Conservation (phyloP, 1,284 basidiomycete species). For the Singerocomus inundabilis region DNA sequence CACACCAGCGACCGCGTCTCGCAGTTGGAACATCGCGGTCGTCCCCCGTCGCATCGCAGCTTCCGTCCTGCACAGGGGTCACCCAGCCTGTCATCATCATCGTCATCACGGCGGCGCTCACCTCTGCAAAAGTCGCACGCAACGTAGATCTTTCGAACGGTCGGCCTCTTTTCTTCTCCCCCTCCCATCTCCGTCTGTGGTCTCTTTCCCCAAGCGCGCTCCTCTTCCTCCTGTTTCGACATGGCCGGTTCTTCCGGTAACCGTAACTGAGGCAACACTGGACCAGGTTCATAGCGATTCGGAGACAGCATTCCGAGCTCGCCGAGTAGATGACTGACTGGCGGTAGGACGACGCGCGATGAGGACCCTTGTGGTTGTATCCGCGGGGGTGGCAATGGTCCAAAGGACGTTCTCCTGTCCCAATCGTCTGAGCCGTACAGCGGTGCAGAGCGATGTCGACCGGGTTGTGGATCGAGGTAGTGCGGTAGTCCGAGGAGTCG, state of each 20-base stretch:
- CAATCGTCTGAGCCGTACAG: conserved; percentile 27
- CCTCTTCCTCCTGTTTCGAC: conserved; percentile 15
- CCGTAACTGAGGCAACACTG: conserved; percentile 31
- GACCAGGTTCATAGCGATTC: conserved; percentile 21
- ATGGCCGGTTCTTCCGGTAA: conserved; percentile 23
- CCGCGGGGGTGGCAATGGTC: conserved; percentile 13
- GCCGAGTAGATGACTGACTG: conserved; percentile 28
- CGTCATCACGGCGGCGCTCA: conserved; percentile 34
- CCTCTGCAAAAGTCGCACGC: conserved; percentile 75
- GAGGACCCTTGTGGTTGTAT: conserved; percentile 17
- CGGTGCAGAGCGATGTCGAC: conserved; percentile 29
- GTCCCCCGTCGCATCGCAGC: conserved; percentile 64
- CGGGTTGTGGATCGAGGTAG: conserved; percentile 20
- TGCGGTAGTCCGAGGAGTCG: conserved; percentile 19
- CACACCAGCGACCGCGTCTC: conserved; percentile 47
- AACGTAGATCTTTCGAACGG: conserved; percentile 33
- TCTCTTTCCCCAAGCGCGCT: conserved; percentile 21
- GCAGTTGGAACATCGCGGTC: conserved; percentile 62
- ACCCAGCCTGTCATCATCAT: neutral
- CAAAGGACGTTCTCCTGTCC: conserved; percentile 26
- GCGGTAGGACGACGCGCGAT: conserved; percentile 29
- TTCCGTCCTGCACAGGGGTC: conserved; percentile 54
- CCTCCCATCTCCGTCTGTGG: conserved; percentile 16
- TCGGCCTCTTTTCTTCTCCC: conserved; percentile 25
- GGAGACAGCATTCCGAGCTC: conserved; percentile 24